These are phyloP conservation scores for Cantharellus cinnabarinus DNA, from an alignment of 768 basidiomycete species.

Conservation along the genomic window DNA sequence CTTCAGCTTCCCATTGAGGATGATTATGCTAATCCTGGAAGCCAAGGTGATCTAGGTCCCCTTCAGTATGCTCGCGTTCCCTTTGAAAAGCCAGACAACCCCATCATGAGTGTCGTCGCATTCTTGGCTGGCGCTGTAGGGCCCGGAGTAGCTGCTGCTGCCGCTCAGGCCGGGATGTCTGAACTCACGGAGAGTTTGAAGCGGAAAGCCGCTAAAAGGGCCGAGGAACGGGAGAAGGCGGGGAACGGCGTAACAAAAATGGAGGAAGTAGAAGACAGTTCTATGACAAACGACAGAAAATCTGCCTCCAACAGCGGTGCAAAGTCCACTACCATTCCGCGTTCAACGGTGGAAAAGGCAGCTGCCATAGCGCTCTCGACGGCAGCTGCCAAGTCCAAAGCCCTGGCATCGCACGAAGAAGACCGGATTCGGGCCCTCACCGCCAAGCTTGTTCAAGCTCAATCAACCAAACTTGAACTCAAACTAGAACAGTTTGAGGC, in stretches of 20 bases:
- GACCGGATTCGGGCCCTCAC: conserved; percentile 62
- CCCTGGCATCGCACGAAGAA: conserved; percentile 70
- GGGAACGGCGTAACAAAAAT: conserved; percentile 1
- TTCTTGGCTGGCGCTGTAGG: conserved; percentile 87
- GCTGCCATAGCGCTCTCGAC: conserved; percentile 76
- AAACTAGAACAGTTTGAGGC: conserved; percentile 93
- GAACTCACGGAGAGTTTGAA: conserved; percentile 47
- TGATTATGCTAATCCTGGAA: conserved; percentile 31
- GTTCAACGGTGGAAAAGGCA: conserved; percentile 60
- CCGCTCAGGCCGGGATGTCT: conserved; percentile 76
- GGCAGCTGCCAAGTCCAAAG: conserved; percentile 64
- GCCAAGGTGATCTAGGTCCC: conserved; percentile 52
- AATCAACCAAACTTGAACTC: conserved; percentile 65
- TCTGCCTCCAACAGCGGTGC: conserved; percentile 24
- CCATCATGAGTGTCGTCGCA: conserved; percentile 95
- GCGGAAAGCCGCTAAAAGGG: conserved; percentile 15
- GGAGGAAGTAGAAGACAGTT: conserved; percentile 1
- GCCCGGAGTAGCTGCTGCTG: conserved; percentile 79
- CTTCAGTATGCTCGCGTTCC: conserved; percentile 63
- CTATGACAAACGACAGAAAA: conserved; percentile 13
- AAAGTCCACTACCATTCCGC: conserved; percentile 24
- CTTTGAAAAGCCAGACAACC: conserved; percentile 89
- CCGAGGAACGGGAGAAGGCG: conserved; percentile 6
- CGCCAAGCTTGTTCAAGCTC: conserved; percentile 52
- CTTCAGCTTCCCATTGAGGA: conserved; percentile 93